These are phyloP conservation scores for Jatropha podagrica DNA, from an alignment of 441 rosid genomes.

Conservation along the genomic window DNA sequence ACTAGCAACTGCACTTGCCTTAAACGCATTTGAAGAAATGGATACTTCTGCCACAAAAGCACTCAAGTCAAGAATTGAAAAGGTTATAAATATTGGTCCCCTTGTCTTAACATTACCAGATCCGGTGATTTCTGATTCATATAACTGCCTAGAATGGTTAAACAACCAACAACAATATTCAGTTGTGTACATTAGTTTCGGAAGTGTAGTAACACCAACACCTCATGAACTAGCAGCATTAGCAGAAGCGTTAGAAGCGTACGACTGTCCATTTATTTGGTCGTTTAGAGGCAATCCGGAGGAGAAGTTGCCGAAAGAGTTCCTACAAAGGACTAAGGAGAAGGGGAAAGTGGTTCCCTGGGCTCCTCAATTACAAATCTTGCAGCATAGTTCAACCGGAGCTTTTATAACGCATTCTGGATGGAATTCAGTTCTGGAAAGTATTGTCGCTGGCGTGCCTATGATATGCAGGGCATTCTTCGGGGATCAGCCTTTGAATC, in stretches of 20 bases:
- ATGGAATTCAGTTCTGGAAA: slow-evolving; percentile 52
- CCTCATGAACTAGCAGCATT: slow-evolving; percentile 41
- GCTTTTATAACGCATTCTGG: slow-evolving; percentile 50
- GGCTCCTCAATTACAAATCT: slow-evolving; percentile 45
- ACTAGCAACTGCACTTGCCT: slow-evolving; percentile 43
- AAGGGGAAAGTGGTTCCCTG: slow-evolving; percentile 47
- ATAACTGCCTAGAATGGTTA: slow-evolving; percentile 47
- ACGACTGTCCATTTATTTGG: slow-evolving; percentile 45
- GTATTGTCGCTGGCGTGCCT: slow-evolving; percentile 43
- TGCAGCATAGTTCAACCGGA: slow-evolving; percentile 38
- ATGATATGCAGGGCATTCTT: slow-evolving; percentile 53
- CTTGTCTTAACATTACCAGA: slow-evolving; percentile 20
- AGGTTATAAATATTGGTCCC: slow-evolving; percentile 49
- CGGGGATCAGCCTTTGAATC: slow-evolving; percentile 44
- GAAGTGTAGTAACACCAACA: slow-evolving; percentile 36
- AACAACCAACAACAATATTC: slow-evolving; percentile 28
- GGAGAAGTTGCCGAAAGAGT: slow-evolving; percentile 31
- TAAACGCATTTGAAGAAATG: slow-evolving; percentile 56
- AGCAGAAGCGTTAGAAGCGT: slow-evolving; percentile 38
- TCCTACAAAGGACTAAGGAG: slow-evolving; percentile 29
- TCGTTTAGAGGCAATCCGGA: slow-evolving; percentile 39
- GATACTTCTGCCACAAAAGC: slow-evolving; percentile 32
- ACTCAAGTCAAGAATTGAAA: slow-evolving; percentile 39
- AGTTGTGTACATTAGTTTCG: slow-evolving; percentile 45
- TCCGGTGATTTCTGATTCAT: slow-evolving; percentile 18